Conservation (phyloP, 441 rosid species). For the Biscutella auriculata region DNA sequence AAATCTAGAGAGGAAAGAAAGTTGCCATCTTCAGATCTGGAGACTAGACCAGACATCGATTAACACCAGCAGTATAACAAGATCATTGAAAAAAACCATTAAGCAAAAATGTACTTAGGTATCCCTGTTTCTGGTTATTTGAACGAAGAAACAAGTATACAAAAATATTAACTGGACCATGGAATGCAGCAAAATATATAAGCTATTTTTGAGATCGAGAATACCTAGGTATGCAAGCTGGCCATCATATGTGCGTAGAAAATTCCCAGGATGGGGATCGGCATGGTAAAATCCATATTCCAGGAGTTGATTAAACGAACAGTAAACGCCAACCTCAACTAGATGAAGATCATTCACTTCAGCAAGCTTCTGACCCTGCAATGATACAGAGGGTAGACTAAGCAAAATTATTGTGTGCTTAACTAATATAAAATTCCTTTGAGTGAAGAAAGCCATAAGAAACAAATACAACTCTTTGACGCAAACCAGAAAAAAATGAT, state of each 20-base stretch:
- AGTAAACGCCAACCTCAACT: conserved; percentile 88
- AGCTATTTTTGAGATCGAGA: not conserved
- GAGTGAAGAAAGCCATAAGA: not conserved
- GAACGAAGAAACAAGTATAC: not conserved
- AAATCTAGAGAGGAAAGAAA: not conserved
- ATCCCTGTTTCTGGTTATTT: conserved; percentile 4
- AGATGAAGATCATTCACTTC: conserved; percentile 76
- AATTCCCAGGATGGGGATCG: conserved; percentile 98
- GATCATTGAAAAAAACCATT: not conserved
- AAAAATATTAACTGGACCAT: not conserved
- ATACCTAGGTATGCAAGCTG: conserved; percentile 88
- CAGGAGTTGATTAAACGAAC: conserved; percentile 90
- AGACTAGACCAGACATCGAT: not conserved
- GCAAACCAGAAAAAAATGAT: not conserved
- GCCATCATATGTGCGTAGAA: conserved; percentile 78
- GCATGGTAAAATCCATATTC: conserved; percentile 97
- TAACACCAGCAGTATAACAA: not conserved
- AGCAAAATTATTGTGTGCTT: not conserved
- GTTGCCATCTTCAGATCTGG: not conserved
- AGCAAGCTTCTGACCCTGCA: conserved; percentile 74
- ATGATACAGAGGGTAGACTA: conserved; percentile 9
- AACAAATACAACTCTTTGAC: not conserved
- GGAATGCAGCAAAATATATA: not conserved
- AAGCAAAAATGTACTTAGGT: not conserved
- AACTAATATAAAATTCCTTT: not conserved